Conservation (phyloP, 257 asterid species). For the Plantago major region DNA sequence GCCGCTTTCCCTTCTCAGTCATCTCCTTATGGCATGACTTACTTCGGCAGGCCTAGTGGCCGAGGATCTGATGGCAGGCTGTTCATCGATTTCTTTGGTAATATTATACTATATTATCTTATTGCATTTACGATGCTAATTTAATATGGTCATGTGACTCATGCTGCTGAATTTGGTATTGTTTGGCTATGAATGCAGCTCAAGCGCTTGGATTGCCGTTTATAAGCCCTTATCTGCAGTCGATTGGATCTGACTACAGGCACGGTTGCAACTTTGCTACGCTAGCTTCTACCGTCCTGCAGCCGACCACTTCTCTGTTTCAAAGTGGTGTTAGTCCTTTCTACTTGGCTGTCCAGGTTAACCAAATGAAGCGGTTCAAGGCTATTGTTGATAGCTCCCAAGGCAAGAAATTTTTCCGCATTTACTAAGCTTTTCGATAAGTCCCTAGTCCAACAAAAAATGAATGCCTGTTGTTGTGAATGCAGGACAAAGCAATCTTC, state of each 20-base stretch:
- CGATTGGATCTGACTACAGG: slow-evolving; percentile 60
- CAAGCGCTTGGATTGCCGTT: slow-evolving; percentile 58
- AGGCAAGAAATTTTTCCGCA: slow-evolving; percentile 23
- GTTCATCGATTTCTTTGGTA: slow-evolving; percentile 62
- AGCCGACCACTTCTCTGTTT: slow-evolving; percentile 56
- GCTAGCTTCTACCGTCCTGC: slow-evolving; percentile 53
- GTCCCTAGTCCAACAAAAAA: too few species aligned
- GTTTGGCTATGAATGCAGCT: slow-evolving; percentile 37
- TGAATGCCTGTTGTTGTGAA: too few species aligned
- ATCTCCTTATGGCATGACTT: slow-evolving; percentile 68
- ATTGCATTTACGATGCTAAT: background rate
- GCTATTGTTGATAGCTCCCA: slow-evolving; percentile 35
- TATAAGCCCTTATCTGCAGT: slow-evolving; percentile 58
- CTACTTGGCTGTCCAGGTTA: slow-evolving; percentile 55
- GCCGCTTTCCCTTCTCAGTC: slow-evolving; percentile 62
- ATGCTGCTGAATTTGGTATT: too few species aligned
- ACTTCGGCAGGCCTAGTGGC: slow-evolving; percentile 59
- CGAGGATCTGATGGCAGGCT: slow-evolving; percentile 65
- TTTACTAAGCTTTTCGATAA: too few species aligned
- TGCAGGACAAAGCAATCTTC: slow-evolving; percentile 40
- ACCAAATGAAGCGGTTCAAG: slow-evolving; percentile 57
- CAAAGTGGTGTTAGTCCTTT: slow-evolving; percentile 63
- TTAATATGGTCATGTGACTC: background rate
- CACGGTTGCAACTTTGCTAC: slow-evolving; percentile 71
- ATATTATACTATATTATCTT: background rate